Percentiles rank a stretch among this genome's conserved stretches.
These are phyloP conservation scores for Ichthyophthirius multifiliis DNA, from an alignment of 169 alveolate species.

Conservation along the genomic window DNA sequence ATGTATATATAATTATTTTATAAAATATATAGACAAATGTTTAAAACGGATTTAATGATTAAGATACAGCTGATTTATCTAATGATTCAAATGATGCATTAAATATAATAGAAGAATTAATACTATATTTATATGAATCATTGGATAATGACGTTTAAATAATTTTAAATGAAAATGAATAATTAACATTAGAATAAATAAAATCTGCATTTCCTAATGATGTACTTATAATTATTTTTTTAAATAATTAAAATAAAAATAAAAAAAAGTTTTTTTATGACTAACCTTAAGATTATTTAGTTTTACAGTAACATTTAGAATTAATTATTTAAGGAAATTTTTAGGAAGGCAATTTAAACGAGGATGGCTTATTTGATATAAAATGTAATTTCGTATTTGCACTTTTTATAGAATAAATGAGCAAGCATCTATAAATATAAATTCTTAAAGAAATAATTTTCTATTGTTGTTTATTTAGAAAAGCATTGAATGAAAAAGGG, in stretches of 20 bases:
- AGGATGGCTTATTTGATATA: neutral
- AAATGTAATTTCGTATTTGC: constrained; percentile 1
- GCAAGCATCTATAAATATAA: neutral
- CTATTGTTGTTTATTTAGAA: neutral
- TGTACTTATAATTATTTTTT: neutral
- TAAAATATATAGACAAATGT: too few relatives aligned
- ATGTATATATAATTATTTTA: too few relatives aligned
- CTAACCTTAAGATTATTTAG: neutral
- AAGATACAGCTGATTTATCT: neutral
- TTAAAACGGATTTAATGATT: neutral
- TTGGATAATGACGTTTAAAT: neutral
- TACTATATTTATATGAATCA: neutral
- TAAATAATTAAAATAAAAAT: neutral
- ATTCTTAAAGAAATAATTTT: neutral
- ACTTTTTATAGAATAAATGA: neutral
- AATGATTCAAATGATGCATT: constrained; percentile 1
- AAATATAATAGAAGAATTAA: constrained; percentile 4
- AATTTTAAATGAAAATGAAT: neutral
- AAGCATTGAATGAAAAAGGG: constrained; percentile 4
- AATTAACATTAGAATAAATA: neutral
- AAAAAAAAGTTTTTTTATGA: neutral
- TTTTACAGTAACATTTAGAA: neutral
- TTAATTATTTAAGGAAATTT: neutral
- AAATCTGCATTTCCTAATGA: neutral
- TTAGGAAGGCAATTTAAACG: neutral